Evolutionary conservation across 306 rosid genomes (phyloP).

Genomic region (Castanopsis chinensis): DNA sequence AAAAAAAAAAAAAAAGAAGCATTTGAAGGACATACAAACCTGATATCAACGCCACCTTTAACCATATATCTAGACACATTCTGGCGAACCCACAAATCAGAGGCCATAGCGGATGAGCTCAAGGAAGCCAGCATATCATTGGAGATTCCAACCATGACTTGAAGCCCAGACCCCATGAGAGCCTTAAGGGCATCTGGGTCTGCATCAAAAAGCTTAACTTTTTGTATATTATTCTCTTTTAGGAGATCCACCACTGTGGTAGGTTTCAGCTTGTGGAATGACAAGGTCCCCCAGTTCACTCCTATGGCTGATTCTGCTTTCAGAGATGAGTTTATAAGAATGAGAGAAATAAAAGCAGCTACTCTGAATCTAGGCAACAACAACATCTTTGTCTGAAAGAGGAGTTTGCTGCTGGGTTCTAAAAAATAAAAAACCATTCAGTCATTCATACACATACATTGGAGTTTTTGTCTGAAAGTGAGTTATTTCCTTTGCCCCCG

Average conservation of each 20-base stretch:
- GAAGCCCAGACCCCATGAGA: conserved; percentile 69
- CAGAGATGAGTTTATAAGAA: conserved; percentile 34
- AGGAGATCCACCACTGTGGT: conserved; percentile 75
- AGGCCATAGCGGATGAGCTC: conserved; percentile 58
- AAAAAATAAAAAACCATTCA: not conserved
- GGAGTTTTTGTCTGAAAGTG: not conserved
- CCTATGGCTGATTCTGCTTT: conserved; percentile 66
- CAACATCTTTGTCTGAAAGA: conserved; percentile 36
- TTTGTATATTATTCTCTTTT: conserved; percentile 57
- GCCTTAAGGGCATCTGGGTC: conserved; percentile 57
- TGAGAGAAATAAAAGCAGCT: conserved; percentile 4
- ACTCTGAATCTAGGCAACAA: conserved; percentile 31
- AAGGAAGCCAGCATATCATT: conserved; percentile 69
- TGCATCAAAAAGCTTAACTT: conserved; percentile 86
- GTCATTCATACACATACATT: not conserved
- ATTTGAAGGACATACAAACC: conserved; percentile 34
- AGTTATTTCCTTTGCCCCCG: not conserved
- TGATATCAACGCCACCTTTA: conserved; percentile 81
- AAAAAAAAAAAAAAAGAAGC: not conserved
- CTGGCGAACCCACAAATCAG: conserved; percentile 83
- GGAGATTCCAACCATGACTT: conserved; percentile 87
- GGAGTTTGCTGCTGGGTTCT: not conserved
- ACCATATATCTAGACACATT: conserved; percentile 65
- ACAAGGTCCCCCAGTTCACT: conserved; percentile 87
- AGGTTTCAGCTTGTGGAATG: conserved; percentile 70